Conservation (phyloP, 1,284 basidiomycete species). For the Takashimella koratensis region DNA sequence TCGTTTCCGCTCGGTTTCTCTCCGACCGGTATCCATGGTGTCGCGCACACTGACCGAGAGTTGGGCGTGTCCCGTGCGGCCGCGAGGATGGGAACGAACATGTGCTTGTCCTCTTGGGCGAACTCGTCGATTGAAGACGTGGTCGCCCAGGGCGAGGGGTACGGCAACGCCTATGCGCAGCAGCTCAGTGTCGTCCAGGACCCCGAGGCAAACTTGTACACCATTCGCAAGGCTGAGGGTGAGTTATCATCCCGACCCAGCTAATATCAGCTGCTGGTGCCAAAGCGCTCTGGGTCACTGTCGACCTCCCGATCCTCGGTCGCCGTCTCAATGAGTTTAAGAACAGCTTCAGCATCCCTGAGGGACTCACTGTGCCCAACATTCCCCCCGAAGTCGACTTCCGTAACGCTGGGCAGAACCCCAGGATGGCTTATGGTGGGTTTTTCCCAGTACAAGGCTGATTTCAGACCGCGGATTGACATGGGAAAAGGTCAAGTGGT, state of each 20-base stretch:
- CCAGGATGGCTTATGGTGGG: slow-evolving; percentile 7
- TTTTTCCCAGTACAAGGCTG: background rate
- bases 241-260: slow-evolving; percentile 8
- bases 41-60: slow-evolving; percentile 36
- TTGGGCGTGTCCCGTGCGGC: slow-evolving; percentile 28
- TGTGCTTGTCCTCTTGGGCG: slow-evolving; percentile 31
- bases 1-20: slow-evolving; percentile 32
- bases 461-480: slow-evolving; percentile 7
- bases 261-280: slow-evolving; percentile 20
- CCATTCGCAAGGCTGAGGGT: slow-evolving; percentile 27
- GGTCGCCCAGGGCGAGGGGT: slow-evolving; percentile 11
- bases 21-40: slow-evolving; percentile 31
- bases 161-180: slow-evolving; percentile 20
- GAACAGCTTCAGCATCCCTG: slow-evolving; percentile 18
- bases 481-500: slow-evolving; percentile 13
- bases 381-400: slow-evolving; percentile 12
- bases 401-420: slow-evolving; percentile 9
- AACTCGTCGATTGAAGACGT: slow-evolving; percentile 29
- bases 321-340: slow-evolving; percentile 20
- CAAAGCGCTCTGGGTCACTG: slow-evolving; percentile 27
- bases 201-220: slow-evolving; percentile 16
- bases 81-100: slow-evolving; percentile 18
- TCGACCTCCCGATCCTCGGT: slow-evolving; percentile 28
- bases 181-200: slow-evolving; percentile 30
- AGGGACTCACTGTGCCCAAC: slow-evolving; percentile 13